A percentile compares a stretch with the other conserved stretches of the same genome.
Conservation (phyloP, 495 filamentous ascomycete genomes). For the Neurospora tetrasperma region DNA sequence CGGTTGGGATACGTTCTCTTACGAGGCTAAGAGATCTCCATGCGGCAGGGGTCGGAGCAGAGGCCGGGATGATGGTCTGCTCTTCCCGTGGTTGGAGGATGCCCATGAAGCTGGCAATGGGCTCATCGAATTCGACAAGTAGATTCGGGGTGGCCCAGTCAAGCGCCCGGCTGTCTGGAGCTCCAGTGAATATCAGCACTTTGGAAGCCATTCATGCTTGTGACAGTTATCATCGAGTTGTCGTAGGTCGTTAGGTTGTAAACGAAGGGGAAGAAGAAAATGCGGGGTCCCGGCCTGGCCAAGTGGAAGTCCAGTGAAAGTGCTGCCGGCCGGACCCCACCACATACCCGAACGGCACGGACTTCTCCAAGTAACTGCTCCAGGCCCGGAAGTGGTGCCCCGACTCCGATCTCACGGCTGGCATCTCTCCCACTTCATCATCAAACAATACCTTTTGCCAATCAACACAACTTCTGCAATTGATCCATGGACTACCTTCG, state of each 20-base stretch:
- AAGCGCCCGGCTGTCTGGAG: slow-evolving; percentile 44
- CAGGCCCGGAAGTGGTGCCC: not conserved
- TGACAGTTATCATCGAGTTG: not conserved
- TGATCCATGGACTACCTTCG: not conserved
- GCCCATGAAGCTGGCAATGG: slow-evolving; percentile 39
- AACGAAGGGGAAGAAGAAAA: not conserved
- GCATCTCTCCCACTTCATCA: not conserved
- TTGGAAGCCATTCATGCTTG: slow-evolving; percentile 33
- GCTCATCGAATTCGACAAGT: slow-evolving; percentile 32
- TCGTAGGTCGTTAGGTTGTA: not conserved
- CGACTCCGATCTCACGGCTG: not conserved
- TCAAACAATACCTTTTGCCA: not conserved
- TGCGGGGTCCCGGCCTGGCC: not conserved
- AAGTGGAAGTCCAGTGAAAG: not conserved
- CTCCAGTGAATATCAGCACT: slow-evolving; percentile 51
- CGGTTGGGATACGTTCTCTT: slow-evolving; percentile 25
- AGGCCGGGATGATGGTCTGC: slow-evolving; percentile 1
- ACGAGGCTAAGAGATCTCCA: slow-evolving; percentile 41
- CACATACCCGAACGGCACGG: not conserved
- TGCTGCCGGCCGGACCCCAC: not conserved
- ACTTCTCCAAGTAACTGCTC: not conserved
- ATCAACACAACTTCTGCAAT: not conserved
- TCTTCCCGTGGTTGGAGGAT: slow-evolving; percentile 5
- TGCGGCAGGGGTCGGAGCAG: slow-evolving; percentile 19
- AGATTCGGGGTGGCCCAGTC: slow-evolving; percentile 46